phyloP scores from a whole-genome alignment of 1,284 basidiomycete species.

The Leccinum fuscescens region DNA sequence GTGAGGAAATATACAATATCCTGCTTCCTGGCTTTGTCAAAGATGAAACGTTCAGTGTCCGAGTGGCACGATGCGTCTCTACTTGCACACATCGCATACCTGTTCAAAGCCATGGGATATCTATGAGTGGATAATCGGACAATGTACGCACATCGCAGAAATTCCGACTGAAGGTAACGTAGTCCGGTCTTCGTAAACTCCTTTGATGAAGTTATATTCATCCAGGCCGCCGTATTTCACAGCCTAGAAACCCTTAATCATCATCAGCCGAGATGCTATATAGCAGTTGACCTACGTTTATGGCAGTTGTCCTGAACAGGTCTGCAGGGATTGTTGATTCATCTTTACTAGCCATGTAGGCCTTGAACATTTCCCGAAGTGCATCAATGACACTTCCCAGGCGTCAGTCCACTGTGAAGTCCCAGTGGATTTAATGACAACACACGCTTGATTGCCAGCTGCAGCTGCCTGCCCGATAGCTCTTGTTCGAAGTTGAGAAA shows the following conservation, averaged over 20 bases:
- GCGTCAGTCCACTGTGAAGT: not conserved
- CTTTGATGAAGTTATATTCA: constrained; percentile 77
- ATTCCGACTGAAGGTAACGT: constrained; percentile 69
- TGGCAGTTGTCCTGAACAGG: constrained; percentile 56
- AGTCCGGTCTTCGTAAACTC: constrained; percentile 69
- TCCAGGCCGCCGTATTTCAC: constrained; percentile 72
- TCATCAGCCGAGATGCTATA: constrained; percentile 1
- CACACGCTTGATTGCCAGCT: constrained; percentile 60
- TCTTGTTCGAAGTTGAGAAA: constrained; percentile 73
- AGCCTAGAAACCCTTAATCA: constrained; percentile 39
- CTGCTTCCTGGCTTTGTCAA: constrained; percentile 50
- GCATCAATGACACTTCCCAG: constrained; percentile 66
- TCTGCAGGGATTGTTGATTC: constrained; percentile 81
- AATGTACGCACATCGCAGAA: constrained; percentile 60
- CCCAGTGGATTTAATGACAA: not conserved
- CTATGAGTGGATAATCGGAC: not conserved
- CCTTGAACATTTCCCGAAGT: constrained; percentile 71
- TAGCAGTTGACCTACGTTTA: constrained; percentile 38
- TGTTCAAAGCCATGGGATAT: constrained; percentile 5
- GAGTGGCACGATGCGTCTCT: constrained; percentile 41
- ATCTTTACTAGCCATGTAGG: constrained; percentile 73
- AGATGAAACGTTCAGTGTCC: constrained; percentile 48
- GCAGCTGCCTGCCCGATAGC: constrained; percentile 70
- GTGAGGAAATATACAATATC: constrained; percentile 47
- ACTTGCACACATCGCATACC: constrained; percentile 36